A percentile compares a stretch with the other conserved stretches of the same genome.
phyloP scores from a whole-genome alignment of 208 protist genomes.

The Lotmaria passim region DNA sequence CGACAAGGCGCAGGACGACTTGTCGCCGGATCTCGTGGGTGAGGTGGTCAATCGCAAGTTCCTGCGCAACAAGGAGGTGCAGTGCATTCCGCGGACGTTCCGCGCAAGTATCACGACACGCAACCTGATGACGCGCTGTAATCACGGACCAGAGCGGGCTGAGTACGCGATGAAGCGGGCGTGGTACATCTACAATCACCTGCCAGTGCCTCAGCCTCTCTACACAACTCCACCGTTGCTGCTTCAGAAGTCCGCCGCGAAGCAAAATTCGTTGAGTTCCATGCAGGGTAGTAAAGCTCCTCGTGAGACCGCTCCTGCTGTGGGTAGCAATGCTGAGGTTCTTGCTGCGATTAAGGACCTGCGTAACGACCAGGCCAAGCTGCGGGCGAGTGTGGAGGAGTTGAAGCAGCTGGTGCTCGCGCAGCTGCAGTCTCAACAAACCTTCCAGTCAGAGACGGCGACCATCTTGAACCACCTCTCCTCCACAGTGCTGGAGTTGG shows the following conservation, averaged over 20 bases:
- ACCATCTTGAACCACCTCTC: slow-evolving; percentile 79
- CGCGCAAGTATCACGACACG: slow-evolving; percentile 87
- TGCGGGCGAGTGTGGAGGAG: slow-evolving; percentile 47
- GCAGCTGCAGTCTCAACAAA: slow-evolving; percentile 21
- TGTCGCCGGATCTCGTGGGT: slow-evolving; percentile 60
- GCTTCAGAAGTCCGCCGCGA: too few relatives aligned
- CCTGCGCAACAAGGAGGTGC: slow-evolving; percentile 59
- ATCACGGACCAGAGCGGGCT: slow-evolving; percentile 71
- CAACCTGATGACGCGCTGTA: slow-evolving; percentile 87
- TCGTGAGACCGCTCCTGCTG: slow-evolving; percentile 1
- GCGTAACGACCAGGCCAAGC: slow-evolving; percentile 45
- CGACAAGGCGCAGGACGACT: slow-evolving; percentile 64
- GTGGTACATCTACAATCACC: slow-evolving; percentile 85
- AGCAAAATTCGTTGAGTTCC: too few relatives aligned
- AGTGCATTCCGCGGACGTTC: slow-evolving; percentile 58
- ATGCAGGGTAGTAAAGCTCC: too few relatives aligned
- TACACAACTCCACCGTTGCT: slow-evolving; percentile 40
- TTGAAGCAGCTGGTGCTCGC: slow-evolving; percentile 53
- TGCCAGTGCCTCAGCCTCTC: slow-evolving; percentile 59
- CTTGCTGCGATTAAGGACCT: slow-evolving; percentile 45
- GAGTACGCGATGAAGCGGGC: slow-evolving; percentile 91
- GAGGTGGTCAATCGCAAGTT: slow-evolving; percentile 81
- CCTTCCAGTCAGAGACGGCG: slow-evolving; percentile 68
- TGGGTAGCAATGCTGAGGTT: slow-evolving; percentile 33
- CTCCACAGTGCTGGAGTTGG: slow-evolving; percentile 68